phyloP scores from a whole-genome alignment of 176 grass and related monocot genomes.

The Paspalum vaginatum region DNA sequence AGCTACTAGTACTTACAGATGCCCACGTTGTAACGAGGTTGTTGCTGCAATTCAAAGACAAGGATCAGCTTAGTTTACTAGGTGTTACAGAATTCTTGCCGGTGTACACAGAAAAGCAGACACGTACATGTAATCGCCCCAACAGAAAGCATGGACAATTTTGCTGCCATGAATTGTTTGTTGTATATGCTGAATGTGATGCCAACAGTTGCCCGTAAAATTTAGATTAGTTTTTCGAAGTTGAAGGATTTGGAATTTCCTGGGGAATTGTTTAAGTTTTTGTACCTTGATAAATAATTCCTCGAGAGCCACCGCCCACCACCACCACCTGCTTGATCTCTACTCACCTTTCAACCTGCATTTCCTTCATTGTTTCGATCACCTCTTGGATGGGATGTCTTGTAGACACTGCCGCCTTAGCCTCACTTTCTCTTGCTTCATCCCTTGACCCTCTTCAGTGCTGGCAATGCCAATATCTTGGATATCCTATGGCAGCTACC shows the following conservation, averaged over 20 bases:
- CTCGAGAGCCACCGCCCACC: no score
- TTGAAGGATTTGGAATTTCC: no score
- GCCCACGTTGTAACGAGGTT: constrained; percentile 66
- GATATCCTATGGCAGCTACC: not conserved
- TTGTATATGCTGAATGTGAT: constrained; percentile 1
- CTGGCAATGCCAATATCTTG: not conserved
- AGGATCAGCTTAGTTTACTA: constrained; percentile 56
- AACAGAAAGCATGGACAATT: not conserved
- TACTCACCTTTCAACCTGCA: no score
- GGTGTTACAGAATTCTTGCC: constrained; percentile 16
- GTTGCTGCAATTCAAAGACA: constrained; percentile 81
- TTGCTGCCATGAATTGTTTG: not conserved
- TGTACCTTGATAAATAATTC: no score
- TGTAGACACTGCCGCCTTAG: no score
- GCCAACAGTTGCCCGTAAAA: not conserved
- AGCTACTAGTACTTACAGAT: constrained; percentile 64
- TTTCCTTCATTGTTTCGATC: no score
- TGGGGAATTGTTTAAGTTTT: no score
- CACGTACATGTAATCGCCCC: not conserved
- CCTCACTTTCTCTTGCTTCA: no score
- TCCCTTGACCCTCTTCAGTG: no score
- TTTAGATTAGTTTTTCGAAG: no score
- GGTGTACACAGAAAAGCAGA: not conserved
- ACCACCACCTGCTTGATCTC: no score
- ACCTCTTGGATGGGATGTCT: no score